These are phyloP conservation scores for Paracoccidioides lutzii DNA, from an alignment of 2,329 filamentous ascomycete species.

Conservation along the genomic window DNA sequence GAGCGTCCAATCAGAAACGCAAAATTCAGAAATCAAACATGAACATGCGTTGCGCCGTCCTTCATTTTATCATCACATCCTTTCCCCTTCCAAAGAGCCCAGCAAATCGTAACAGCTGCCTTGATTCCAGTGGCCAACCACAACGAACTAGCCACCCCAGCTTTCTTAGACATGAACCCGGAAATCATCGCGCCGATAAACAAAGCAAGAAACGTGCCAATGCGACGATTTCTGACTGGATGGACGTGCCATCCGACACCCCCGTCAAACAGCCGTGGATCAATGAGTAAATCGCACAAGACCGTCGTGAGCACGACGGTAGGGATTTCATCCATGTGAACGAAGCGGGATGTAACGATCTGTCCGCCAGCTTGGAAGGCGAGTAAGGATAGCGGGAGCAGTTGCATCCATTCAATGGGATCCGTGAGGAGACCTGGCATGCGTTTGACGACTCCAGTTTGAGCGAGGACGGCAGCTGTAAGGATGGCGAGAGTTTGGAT, in stretches of 20 bases:
- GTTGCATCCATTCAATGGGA: conserved; percentile 25
- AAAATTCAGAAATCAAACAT: no score
- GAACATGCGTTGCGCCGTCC: not conserved
- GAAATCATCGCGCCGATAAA: conserved; percentile 31
- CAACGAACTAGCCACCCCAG: conserved; percentile 25
- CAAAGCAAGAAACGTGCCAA: conserved; percentile 25
- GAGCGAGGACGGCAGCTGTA: conserved; percentile 24
- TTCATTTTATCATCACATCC: not conserved
- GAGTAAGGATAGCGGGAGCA: conserved; percentile 27
- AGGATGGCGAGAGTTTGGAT: conserved; percentile 26
- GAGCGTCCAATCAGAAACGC: no score
- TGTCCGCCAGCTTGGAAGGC: conserved; percentile 32
- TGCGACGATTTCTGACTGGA: conserved; percentile 23
- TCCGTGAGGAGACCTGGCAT: conserved; percentile 19
- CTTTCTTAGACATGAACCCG: conserved; percentile 26
- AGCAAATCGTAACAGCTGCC: conserved; percentile 21
- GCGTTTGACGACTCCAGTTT: conserved; percentile 21
- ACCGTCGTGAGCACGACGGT: conserved; percentile 31
- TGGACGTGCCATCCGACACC: conserved; percentile 17
- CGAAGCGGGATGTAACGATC: conserved; percentile 26
- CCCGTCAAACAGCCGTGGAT: conserved; percentile 16
- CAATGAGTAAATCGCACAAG: conserved; percentile 28
- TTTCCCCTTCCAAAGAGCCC: conserved; percentile 25
- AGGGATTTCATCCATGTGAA: conserved; percentile 28
- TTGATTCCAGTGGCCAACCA: conserved; percentile 31